phyloP scores from a whole-genome alignment of 2,329 filamentous ascomycete genomes.

The Helotiales sp. region DNA sequence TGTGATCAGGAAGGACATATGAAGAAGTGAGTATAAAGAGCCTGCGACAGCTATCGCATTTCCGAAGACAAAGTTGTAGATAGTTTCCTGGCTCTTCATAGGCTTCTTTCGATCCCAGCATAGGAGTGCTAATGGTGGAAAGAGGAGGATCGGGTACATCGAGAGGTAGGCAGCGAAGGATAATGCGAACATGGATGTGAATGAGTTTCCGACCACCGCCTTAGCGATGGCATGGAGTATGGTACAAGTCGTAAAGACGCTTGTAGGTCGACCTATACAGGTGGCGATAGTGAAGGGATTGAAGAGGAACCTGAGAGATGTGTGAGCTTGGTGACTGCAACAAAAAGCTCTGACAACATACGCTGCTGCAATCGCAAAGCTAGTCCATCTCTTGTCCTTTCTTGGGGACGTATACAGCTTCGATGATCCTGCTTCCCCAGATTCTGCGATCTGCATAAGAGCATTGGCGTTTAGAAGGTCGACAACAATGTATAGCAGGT shows the following conservation, averaged over 20 bases:
- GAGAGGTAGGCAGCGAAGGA: slow-evolving; percentile 89
- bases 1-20: slow-evolving; percentile 71
- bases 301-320: slow-evolving; percentile 71
- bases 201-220: slow-evolving; percentile 70
- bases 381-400: slow-evolving; percentile 71
- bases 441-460: slow-evolving; percentile 76
- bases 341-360: slow-evolving; percentile 45
- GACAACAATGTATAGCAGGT: slow-evolving; percentile 76
- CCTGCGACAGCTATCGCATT: slow-evolving; percentile 53
- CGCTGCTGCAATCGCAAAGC: slow-evolving; percentile 75
- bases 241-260: slow-evolving; percentile 84
- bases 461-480: slow-evolving; percentile 83
- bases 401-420: slow-evolving; percentile 77
- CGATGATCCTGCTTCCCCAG: slow-evolving; percentile 74
- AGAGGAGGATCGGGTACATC: slow-evolving; percentile 84
- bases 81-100: slow-evolving; percentile 37
- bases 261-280: slow-evolving; percentile 86
- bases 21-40: slow-evolving; percentile 63
- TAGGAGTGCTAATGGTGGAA: slow-evolving; percentile 78
- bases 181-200: slow-evolving; percentile 80
- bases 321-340: not conserved
- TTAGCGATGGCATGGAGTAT: slow-evolving; percentile 82
- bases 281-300: slow-evolving; percentile 93
- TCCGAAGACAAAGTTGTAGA: slow-evolving; percentile 51
- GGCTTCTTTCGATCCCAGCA: slow-evolving; percentile 64